Base-by-base conservation (phyloP, 371 early-diverging fungal genomes). In the Nematocida ironsii region DNA sequence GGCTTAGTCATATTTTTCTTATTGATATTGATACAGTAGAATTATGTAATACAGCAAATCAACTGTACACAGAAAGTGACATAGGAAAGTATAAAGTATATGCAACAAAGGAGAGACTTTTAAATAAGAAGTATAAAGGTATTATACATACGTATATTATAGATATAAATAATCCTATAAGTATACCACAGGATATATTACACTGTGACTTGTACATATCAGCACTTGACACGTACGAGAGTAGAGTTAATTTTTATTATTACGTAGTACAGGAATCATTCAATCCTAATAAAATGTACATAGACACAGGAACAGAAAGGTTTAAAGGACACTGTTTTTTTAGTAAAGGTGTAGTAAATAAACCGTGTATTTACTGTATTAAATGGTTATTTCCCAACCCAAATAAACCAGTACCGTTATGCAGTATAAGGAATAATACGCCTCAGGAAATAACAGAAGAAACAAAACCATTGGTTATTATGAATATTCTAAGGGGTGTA, bases 181-280 rank as follows among this genome's bases (percentile, higher is more conserved):
- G n/a, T 13, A 48, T 27, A 47, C 33, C 40, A 11, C 44, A 60
- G 48, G 18, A 23, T n/a, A 6, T 70, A 16, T 27, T 54, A 33
- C 20, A 56, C 6, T 78, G 72, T 39, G 50, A 52, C 27, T 23
- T 78, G 23, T 78, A 69, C 57, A 70, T 78, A 18, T 40, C 70
- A n/a, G 80, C 80, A 71, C 40, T 78, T 13, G 80, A 78, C 40
- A 56, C 39, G 20, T 78, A 61, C 23, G 23, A 70, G 68, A 71
- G 68, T 67, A 50, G 80, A 60, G 80, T 78, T 18, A 70, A 70
- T 48, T 78, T 78, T 67, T 78, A 78, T 42, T 78, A 78, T 67
- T 42, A 78, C 42, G 20, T 78, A 23, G 80, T 78, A 5, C 18
- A 16, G 40, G 71, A 78, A n/a, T 5, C 52, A 7, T 20, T 40